Conservation (phyloP, 768 basidiomycete genomes). For the Nidularia sp. region DNA sequence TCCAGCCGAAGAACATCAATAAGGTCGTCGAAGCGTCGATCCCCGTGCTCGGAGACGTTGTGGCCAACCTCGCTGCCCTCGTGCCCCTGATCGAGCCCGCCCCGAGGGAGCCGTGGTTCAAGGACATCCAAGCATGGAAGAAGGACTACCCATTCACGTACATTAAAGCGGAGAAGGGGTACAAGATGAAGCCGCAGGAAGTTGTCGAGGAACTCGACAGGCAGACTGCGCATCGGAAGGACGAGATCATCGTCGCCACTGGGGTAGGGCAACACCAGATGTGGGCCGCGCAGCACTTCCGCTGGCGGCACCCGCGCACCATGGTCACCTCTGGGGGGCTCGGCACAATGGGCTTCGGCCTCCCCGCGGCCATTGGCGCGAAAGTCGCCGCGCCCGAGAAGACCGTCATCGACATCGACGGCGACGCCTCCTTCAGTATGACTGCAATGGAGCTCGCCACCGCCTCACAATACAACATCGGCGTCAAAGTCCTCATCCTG, state of each 20-base stretch:
- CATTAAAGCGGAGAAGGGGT: slow-evolving; percentile 55
- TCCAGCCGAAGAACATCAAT: slow-evolving; percentile 98
- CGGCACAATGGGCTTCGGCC: slow-evolving; percentile 99
- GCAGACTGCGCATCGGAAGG: slow-evolving; percentile 77
- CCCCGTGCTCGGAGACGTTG: slow-evolving; percentile 91
- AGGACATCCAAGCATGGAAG: slow-evolving; percentile 84
- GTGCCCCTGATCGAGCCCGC: slow-evolving; percentile 70
- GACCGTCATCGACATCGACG: slow-evolving; percentile 93
- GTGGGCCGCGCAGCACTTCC: slow-evolving; percentile 96
- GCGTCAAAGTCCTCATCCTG: slow-evolving; percentile 89
- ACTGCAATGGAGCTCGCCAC: slow-evolving; percentile 99
- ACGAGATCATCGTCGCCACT: slow-evolving; percentile 83
- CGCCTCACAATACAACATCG: slow-evolving; percentile 86
- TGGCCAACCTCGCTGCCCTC: slow-evolving; percentile 74
- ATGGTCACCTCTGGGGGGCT: slow-evolving; percentile 95
- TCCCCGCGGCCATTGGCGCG: slow-evolving; percentile 92
- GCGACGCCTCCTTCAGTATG: slow-evolving; percentile 98
- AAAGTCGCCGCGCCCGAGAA: slow-evolving; percentile 95
- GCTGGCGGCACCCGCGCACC: slow-evolving; percentile 84
- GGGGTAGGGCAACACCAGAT: slow-evolving; percentile 99
- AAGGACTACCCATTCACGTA: slow-evolving; percentile 86
- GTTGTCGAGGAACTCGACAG: slow-evolving; percentile 89
- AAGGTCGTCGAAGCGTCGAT: slow-evolving; percentile 96
- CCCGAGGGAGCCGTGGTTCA: slow-evolving; percentile 78
- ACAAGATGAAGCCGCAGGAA: slow-evolving; percentile 92